These are phyloP conservation scores for Parmelia sp. DNA, from an alignment of 495 filamentous ascomycete genomes.

Conservation along the genomic window DNA sequence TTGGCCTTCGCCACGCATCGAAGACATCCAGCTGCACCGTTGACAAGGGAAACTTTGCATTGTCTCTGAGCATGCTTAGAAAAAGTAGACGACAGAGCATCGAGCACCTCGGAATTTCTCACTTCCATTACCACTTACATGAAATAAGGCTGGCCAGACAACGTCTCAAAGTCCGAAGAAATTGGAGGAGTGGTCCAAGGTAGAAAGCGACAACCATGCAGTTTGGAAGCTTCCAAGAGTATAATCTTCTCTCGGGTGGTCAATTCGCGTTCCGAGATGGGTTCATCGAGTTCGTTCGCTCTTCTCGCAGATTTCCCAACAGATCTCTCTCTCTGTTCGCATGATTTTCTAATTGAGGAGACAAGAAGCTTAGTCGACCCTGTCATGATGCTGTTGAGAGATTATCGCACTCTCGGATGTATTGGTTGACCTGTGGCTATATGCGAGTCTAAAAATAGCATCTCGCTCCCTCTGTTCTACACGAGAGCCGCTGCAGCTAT, in stretches of 20 bases:
- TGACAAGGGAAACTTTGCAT: constrained; percentile 62
- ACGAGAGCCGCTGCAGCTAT: neutral
- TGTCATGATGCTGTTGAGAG: constrained; percentile 1
- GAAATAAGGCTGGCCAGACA: constrained; percentile 39
- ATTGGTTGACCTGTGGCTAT: neutral
- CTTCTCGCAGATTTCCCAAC: constrained; percentile 34
- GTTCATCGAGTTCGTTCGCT: constrained; percentile 27
- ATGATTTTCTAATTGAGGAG: neutral
- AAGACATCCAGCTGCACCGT: constrained; percentile 63
- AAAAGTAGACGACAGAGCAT: neutral
- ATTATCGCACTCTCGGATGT: neutral
- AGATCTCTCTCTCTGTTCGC: constrained; percentile 7
- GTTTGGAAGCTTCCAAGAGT: constrained; percentile 64
- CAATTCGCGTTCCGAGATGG: constrained; percentile 52
- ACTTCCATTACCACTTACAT: constrained; percentile 39
- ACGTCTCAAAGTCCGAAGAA: constrained; percentile 44
- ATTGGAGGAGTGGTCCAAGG: constrained; percentile 65
- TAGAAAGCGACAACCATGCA: constrained; percentile 75
- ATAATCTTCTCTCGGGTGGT: constrained; percentile 72
- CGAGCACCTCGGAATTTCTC: neutral
- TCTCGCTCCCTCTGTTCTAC: neutral
- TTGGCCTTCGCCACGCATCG: constrained; percentile 72
- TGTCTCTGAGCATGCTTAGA: constrained; percentile 55
- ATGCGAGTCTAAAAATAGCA: neutral
- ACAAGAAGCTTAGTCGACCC: neutral